Conservation (phyloP, 83 land plant genomes). For the Isoetes engelmannii region DNA sequence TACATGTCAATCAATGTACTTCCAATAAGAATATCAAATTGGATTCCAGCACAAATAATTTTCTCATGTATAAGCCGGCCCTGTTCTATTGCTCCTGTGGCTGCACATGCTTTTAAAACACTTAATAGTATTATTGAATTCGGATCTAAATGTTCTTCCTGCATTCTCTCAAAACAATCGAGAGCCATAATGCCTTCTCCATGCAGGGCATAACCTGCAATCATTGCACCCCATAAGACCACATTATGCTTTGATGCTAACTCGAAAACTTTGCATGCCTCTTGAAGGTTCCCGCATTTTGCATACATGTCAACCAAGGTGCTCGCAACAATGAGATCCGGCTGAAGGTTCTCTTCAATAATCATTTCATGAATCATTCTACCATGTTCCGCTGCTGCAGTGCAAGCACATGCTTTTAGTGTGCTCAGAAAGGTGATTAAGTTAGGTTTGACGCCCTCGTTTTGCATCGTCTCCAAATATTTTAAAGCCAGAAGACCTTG, state of each 20-base stretch:
- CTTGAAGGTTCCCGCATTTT: neutral
- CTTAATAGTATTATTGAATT: neutral
- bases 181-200: constrained; percentile 9
- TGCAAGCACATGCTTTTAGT: neutral
- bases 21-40: constrained; percentile 6
- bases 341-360: neutral
- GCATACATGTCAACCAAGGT: too few species aligned
- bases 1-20: constrained; percentile 21
- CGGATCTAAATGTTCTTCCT: constrained; percentile 1
- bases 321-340: neutral
- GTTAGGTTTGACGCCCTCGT: too few species aligned
- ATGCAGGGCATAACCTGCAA: constrained; percentile 18
- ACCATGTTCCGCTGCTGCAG: neutral
- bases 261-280: constrained; percentile 8
- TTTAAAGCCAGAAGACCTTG: too few species aligned
- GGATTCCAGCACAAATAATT: constrained; percentile 3
- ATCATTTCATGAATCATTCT: neutral
- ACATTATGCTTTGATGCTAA: neutral
- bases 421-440: too few species aligned
- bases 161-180: constrained; percentile 10
- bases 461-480: too few species aligned
- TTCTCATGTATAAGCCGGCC: constrained; percentile 14
- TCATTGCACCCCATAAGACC: constrained; percentile 16
- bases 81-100: constrained; percentile 4
- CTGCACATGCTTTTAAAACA: constrained; percentile 14